Percentiles rank a stretch among this genome's conserved stretches.
Evolutionary conservation across 202 grass and related monocot species (phyloP).

Genomic region (Cymbopogon flexuosus): DNA sequence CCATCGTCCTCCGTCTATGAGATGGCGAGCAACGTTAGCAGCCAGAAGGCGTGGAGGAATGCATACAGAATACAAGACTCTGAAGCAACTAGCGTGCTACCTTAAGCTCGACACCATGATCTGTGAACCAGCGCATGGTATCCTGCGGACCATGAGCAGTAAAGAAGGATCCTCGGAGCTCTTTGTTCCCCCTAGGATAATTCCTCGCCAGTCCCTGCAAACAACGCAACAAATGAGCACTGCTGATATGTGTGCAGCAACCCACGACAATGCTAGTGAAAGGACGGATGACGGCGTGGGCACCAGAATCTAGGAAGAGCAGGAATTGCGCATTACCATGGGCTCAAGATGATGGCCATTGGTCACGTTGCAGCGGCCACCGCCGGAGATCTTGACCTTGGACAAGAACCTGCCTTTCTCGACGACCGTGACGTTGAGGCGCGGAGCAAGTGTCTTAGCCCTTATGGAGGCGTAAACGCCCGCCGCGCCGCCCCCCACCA

Average conservation of each 20-base stretch:
- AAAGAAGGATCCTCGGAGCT: conserved; percentile 79
- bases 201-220: conserved; percentile 58
- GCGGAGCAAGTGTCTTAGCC: conserved; percentile 62
- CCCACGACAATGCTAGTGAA: not conserved
- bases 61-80: conserved; percentile 22
- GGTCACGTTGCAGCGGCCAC: conserved; percentile 88
- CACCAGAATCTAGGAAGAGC: not conserved
- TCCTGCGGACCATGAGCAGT: conserved; percentile 67
- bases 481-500: conserved; percentile 80
- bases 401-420: conserved; percentile 86
- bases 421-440: conserved; percentile 65
- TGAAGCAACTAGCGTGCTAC: conserved; percentile 41
- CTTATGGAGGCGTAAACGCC: conserved; percentile 85
- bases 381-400: conserved; percentile 88
- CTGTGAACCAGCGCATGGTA: conserved; percentile 77
- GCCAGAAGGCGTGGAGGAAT: not conserved
- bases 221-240: not conserved
- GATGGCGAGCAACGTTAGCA: not conserved
- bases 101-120: conserved; percentile 86
- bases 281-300: not conserved
- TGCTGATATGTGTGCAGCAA: not conserved
- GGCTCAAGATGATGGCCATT: conserved; percentile 76
- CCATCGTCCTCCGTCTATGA: conserved; percentile 78
- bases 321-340: conserved; percentile 27
- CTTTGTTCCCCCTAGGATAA: conserved; percentile 84